Evolutionary conservation across 2,329 filamentous ascomycete species (phyloP).

Genomic region (Capronia americana): DNA sequence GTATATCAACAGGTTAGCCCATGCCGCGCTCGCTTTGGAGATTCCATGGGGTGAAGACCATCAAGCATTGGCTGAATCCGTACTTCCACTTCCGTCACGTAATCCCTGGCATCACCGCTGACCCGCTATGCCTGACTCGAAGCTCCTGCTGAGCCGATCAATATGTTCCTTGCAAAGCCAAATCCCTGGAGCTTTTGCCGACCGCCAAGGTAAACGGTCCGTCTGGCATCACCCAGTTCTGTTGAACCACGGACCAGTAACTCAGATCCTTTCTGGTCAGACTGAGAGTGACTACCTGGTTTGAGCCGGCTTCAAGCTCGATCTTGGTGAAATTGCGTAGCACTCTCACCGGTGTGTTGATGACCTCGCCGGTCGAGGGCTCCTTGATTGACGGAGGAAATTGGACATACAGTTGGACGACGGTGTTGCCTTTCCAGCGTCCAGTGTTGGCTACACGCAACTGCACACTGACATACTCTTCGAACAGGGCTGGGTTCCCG

Average conservation of each 20-base stretch:
- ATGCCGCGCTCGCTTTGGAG: background rate
- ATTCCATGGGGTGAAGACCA: background rate
- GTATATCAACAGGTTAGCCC: background rate
- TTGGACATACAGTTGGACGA: slow-evolving; percentile 41
- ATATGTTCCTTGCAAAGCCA: slow-evolving; percentile 34
- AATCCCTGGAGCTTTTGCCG: slow-evolving; percentile 42
- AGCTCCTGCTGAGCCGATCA: slow-evolving; percentile 13
- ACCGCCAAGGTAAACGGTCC: slow-evolving; percentile 40
- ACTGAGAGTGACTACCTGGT: slow-evolving; percentile 60
- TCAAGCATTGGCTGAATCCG: background rate
- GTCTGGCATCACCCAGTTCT: slow-evolving; percentile 71
- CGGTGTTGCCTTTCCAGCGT: slow-evolving; percentile 36
- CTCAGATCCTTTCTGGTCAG: slow-evolving; percentile 73
- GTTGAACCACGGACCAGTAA: slow-evolving; percentile 70
- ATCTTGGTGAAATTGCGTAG: slow-evolving; percentile 77
- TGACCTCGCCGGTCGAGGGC: slow-evolving; percentile 50
- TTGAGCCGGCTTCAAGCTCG: slow-evolving; percentile 61
- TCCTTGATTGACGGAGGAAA: slow-evolving; percentile 50
- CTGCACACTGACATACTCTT: slow-evolving; percentile 52
- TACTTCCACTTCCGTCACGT: background rate
- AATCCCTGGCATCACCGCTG: background rate
- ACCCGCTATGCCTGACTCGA: slow-evolving; percentile 18
- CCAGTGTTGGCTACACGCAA: slow-evolving; percentile 38
- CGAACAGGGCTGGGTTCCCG: slow-evolving; percentile 71
- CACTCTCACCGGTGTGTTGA: slow-evolving; percentile 71